Percentiles rank a stretch among this genome's conserved stretches.
These are phyloP conservation scores for Calonectria multiphialidica DNA, from an alignment of 2,329 filamentous ascomycete species.

Conservation along the genomic window DNA sequence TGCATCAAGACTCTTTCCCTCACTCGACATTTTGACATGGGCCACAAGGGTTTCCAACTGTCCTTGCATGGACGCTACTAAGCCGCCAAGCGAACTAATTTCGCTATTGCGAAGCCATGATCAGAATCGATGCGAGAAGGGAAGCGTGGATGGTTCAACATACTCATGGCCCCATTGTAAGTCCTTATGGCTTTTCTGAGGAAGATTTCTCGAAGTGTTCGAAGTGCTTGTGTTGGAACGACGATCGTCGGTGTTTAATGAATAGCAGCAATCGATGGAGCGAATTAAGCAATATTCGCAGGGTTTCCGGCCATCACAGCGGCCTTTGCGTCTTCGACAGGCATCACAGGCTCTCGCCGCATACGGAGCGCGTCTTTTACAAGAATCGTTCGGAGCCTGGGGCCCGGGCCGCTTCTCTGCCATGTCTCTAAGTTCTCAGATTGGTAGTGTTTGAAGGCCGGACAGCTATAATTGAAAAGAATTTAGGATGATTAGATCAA, in stretches of 20 bases:
- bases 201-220: background rate
- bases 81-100: background rate
- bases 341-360: background rate
- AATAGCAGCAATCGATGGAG: slow-evolving; percentile 1
- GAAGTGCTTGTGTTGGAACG: background rate
- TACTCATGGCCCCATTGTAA: background rate
- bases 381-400: background rate
- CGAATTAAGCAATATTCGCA: background rate
- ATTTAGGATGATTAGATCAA: too few species aligned
- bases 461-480: too few species aligned
- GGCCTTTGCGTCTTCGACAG: slow-evolving; percentile 1
- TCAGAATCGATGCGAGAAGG: background rate
- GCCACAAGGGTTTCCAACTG: background rate
- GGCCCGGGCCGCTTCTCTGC: background rate
- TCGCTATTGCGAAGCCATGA: background rate
- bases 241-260: background rate
- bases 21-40: background rate
- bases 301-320: slow-evolving; percentile 2
- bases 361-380: slow-evolving; percentile 5
- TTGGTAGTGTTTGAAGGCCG: too few species aligned
- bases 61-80: background rate
- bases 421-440: background rate
- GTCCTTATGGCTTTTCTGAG: background rate
- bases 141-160: background rate
- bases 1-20: background rate